A percentile compares a stretch with the other conserved stretches of the same genome.
Evolutionary conservation across 1,139 yeast species (phyloP).

Genomic region (Suhomyces kunorum): DNA sequence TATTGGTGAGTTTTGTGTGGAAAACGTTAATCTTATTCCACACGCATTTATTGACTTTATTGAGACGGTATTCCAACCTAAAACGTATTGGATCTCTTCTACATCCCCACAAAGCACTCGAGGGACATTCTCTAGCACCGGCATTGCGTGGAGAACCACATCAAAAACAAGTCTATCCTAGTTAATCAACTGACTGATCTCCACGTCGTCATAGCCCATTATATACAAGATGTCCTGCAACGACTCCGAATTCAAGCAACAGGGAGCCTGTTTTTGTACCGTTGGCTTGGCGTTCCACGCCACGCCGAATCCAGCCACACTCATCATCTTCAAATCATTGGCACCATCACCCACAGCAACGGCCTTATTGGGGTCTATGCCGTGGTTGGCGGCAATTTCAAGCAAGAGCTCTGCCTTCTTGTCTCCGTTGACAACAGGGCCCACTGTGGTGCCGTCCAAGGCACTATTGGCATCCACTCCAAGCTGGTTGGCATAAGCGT

Average conservation of each 20-base stretch:
- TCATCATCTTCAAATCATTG: slow-evolving; percentile 93
- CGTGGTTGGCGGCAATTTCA: slow-evolving; percentile 65
- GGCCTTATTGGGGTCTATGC: slow-evolving; percentile 54
- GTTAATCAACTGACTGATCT: slow-evolving; percentile 32
- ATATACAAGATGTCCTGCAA: slow-evolving; percentile 77
- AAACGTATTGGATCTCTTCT: too few relatives aligned
- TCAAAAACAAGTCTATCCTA: not conserved
- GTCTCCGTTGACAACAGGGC: slow-evolving; percentile 83
- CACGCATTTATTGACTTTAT: too few relatives aligned
- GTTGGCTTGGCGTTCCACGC: slow-evolving; percentile 98
- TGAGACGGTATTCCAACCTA: too few relatives aligned
- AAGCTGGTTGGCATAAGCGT: slow-evolving; percentile 82
- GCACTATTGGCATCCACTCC: slow-evolving; percentile 60
- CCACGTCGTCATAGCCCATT: slow-evolving; percentile 69
- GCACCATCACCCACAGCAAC: slow-evolving; percentile 98
- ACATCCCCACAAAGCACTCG: too few relatives aligned
- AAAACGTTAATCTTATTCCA: too few relatives aligned
- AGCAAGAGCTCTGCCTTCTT: slow-evolving; percentile 74
- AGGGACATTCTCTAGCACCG: too few relatives aligned
- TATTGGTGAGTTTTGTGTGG: too few relatives aligned
- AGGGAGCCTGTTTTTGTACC: slow-evolving; percentile 82
- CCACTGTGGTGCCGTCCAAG: slow-evolving; percentile 60
- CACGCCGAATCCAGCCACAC: slow-evolving; percentile 85
- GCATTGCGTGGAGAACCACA: too few relatives aligned
- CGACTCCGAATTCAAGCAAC: slow-evolving; percentile 69